These are phyloP conservation scores for Ophiostoma novo-ulmi DNA, from an alignment of 2,329 filamentous ascomycete species.

Conservation along the genomic window DNA sequence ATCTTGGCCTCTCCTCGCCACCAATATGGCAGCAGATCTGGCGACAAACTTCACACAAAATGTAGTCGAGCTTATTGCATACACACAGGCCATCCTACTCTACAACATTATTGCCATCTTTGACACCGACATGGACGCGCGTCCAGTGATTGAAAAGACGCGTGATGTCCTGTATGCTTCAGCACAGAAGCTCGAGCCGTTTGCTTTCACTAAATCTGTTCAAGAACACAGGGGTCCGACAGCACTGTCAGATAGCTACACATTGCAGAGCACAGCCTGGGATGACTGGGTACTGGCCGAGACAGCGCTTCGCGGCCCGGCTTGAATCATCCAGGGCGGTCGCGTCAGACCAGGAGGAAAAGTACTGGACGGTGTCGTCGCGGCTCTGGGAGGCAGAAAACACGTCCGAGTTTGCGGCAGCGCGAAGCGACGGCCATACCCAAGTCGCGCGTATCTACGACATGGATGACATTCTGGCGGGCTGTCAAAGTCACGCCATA, in stretches of 20 bases:
- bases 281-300: constrained; percentile 49
- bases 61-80: constrained; percentile 34
- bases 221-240: not conserved
- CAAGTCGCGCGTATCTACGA: not conserved
- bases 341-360: not conserved
- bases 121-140: constrained; percentile 39
- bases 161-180: not conserved
- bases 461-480: not conserved
- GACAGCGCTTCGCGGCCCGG: constrained; percentile 37
- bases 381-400: not conserved
- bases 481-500: not conserved
- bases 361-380: constrained; percentile 1
- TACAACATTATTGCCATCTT: constrained; percentile 45
- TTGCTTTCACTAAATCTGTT: not conserved
- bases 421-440: not conserved
- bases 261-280: constrained; percentile 40
- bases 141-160: constrained; percentile 30
- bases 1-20: too few relatives aligned
- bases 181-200: not conserved
- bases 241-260: not conserved
- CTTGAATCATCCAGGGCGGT: not conserved
- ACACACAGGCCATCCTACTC: constrained; percentile 41
- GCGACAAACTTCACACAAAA: not conserved
- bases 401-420: not conserved
- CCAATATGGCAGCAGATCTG: not conserved